Conservation (phyloP, 371 early-diverging fungal species). For the Rhizopus delemar region DNA sequence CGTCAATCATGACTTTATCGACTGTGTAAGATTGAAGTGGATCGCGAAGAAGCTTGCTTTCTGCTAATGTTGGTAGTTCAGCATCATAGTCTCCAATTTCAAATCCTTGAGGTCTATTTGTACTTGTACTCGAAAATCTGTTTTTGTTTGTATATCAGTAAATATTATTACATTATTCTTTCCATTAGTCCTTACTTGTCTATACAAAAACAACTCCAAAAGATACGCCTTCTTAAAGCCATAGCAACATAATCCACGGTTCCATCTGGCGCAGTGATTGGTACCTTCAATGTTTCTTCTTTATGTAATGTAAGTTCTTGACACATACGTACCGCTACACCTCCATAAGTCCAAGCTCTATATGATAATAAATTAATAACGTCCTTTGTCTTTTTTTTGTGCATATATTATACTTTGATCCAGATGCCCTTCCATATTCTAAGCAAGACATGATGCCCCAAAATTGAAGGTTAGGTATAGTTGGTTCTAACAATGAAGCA, state of each 20-base stretch:
- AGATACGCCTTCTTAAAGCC: constrained; percentile 57
- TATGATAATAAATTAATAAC: neutral
- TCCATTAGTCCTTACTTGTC: constrained; percentile 36
- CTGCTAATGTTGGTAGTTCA: constrained; percentile 47
- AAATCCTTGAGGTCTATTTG: constrained; percentile 60
- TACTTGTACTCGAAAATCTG: constrained; percentile 52
- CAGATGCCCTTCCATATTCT: constrained; percentile 64
- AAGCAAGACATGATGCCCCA: constrained; percentile 60
- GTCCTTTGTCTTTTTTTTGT: neutral
- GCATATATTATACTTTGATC: constrained; percentile 39
- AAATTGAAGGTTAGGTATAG: constrained; percentile 59
- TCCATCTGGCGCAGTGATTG: constrained; percentile 35
- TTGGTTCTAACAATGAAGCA: constrained; percentile 51
- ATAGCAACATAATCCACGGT: constrained; percentile 52
- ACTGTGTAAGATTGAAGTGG: constrained; percentile 32
- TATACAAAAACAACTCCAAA: constrained; percentile 60
- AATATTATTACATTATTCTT: too few relatives aligned
- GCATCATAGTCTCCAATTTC: constrained; percentile 59
- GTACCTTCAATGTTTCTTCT: constrained; percentile 45
- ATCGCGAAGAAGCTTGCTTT: constrained; percentile 46
- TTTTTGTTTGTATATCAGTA: too few relatives aligned
- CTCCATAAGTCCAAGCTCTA: constrained; percentile 66
- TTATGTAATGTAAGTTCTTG: constrained; percentile 60
- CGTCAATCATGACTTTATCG: constrained; percentile 21
- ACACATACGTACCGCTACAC: constrained; percentile 63